A percentile compares a stretch with the other conserved stretches of the same genome.
phyloP scores from a whole-genome alignment of 192 early-diverging fungal species.

The Podila epigama region DNA sequence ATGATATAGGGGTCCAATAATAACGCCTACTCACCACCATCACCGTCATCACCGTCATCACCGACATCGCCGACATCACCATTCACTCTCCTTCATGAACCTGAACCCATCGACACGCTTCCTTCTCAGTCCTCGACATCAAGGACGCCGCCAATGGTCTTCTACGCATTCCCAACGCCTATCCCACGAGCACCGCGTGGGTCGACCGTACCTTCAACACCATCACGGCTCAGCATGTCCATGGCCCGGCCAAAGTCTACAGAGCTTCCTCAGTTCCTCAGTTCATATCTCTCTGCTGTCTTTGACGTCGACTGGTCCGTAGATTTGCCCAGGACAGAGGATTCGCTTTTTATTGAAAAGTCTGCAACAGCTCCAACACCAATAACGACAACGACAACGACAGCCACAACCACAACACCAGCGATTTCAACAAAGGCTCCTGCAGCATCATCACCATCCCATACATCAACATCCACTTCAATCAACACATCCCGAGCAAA shows the following conservation, averaged over 20 bases:
- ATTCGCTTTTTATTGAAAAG: constrained; percentile 23
- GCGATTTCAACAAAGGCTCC: background rate
- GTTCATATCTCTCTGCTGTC: constrained; percentile 34
- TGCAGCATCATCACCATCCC: background rate
- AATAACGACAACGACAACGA: background rate
- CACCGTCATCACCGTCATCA: background rate
- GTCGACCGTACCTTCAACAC: background rate
- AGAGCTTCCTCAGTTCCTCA: constrained; percentile 32
- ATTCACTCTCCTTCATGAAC: too few relatives aligned
- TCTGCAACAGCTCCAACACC: background rate
- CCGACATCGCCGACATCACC: too few relatives aligned
- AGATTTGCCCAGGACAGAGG: constrained; percentile 27
- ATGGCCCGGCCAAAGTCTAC: constrained; percentile 32
- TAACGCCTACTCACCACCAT: background rate
- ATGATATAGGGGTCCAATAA: too few relatives aligned
- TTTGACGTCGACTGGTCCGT: constrained; percentile 48
- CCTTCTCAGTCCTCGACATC: background rate
- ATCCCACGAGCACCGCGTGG: background rate
- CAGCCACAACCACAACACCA: background rate
- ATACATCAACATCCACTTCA: background rate
- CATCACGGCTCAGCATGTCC: background rate
- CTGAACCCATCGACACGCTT: too few relatives aligned
- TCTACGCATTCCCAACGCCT: background rate
- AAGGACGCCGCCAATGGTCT: background rate
- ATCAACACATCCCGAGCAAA: too few relatives aligned